Conservation (phyloP, 2,329 filamentous ascomycete genomes). For the Sclerotinia glacialis region DNA sequence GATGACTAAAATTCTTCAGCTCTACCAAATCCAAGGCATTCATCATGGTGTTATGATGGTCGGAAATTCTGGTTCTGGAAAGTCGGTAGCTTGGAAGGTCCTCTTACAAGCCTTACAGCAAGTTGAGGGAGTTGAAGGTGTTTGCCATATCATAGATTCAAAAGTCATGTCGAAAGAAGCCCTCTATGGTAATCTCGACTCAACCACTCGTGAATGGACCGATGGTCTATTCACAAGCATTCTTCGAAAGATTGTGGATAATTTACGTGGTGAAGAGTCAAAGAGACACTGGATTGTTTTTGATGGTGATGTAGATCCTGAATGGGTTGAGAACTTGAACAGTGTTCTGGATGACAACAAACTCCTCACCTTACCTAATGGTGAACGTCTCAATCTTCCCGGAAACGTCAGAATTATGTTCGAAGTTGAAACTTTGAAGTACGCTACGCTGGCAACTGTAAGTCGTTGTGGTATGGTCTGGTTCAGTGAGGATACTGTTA, state of each 20-base stretch:
- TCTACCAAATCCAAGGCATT: slow-evolving; percentile 96
- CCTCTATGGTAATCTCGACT: slow-evolving; percentile 91
- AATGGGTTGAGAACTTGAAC: slow-evolving; percentile 99
- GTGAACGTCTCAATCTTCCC: slow-evolving; percentile 93
- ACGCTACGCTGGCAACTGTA: slow-evolving; percentile 96
- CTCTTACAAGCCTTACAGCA: slow-evolving; percentile 87
- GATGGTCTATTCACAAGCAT: slow-evolving; percentile 98
- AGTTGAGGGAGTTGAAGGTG: slow-evolving; percentile 87
- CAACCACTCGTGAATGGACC: slow-evolving; percentile 97
- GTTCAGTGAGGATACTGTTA: slow-evolving; percentile 98
- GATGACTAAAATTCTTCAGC: slow-evolving; percentile 95
- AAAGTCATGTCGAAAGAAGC: slow-evolving; percentile 99
- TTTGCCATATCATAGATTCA: slow-evolving; percentile 96
- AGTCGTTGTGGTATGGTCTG: slow-evolving; percentile 99
- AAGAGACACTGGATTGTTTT: slow-evolving; percentile 99
- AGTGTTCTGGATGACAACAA: slow-evolving; percentile 99
- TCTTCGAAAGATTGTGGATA: slow-evolving; percentile 96
- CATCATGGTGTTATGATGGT: slow-evolving; percentile 99
- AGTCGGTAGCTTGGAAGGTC: slow-evolving; percentile 92
- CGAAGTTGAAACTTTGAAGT: slow-evolving; percentile 96
- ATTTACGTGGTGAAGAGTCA: slow-evolving; percentile 90
- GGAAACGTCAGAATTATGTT: slow-evolving; percentile 99
- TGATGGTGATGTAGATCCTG: slow-evolving; percentile 96
- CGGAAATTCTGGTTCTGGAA: slow-evolving; percentile 93
- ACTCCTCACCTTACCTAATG: slow-evolving; percentile 91